Percentiles rank a stretch among this genome's conserved stretches.
Evolutionary conservation across 169 alveolate genomes (phyloP).

Genomic region (Babesia bigemina): DNA sequence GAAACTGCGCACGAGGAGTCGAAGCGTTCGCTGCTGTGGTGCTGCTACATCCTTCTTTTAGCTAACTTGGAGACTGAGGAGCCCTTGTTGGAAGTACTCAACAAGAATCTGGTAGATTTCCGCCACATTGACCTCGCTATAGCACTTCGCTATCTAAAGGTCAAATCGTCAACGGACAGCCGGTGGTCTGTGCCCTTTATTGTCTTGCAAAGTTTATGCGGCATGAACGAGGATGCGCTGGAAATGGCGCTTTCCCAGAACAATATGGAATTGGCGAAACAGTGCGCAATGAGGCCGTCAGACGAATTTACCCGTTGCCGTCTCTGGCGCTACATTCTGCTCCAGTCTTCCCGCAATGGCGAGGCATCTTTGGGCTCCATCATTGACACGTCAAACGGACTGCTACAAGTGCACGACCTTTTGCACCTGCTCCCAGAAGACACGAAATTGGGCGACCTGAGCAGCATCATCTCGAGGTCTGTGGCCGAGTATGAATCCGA

Average conservation of each 20-base stretch:
- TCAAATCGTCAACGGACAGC: conserved; percentile 29
- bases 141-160: conserved; percentile 53
- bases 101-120: conserved; percentile 26
- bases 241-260: conserved; percentile 50
- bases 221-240: conserved; percentile 67
- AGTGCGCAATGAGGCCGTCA: conserved; percentile 63
- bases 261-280: conserved; percentile 39
- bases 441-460: conserved; percentile 38
- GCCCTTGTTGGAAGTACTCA: conserved; percentile 32
- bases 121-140: conserved; percentile 54
- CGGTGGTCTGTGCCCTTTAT: conserved; percentile 65
- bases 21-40: conserved; percentile 57
- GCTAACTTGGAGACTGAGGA: conserved; percentile 40
- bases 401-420: conserved; percentile 54
- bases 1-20: conserved; percentile 16
- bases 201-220: conserved; percentile 57
- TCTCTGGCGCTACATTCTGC: conserved; percentile 58
- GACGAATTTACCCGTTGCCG: conserved; percentile 47
- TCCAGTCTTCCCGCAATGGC: conserved; percentile 29
- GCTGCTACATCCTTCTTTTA: conserved; percentile 53
- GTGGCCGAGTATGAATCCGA: conserved; percentile 47
- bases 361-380: conserved; percentile 13
- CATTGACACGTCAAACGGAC: conserved; percentile 41
- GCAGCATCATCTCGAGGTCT: conserved; percentile 29
- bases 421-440: conserved; percentile 46